Evolutionary conservation across 1,284 basidiomycete genomes (phyloP), one percentile per base, ranked within the genome.

Genomic region (Bondarzewia mesenterica): DNA sequence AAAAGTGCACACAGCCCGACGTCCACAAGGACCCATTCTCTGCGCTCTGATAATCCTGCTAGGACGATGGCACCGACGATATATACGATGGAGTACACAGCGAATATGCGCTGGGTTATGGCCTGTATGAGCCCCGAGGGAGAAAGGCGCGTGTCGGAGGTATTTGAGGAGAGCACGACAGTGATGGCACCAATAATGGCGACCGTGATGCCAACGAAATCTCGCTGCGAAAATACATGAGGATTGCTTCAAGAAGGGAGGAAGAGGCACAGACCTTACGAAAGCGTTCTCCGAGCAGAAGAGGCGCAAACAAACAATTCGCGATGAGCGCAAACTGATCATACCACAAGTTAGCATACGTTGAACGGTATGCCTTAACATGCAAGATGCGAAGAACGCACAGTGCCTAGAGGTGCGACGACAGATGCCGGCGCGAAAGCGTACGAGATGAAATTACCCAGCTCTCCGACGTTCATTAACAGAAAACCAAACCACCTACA

Each of bases 361-460:
- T 20, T n/a, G 41, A 41, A 22, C 42, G 29, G 44, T 44, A n/a
- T n/a, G n/a, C n/a, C n/a, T n/a, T 47, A 40, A 38, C 29, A 36
- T 15, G 18, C 15, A 35, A 46, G 45, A 36, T 23, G 45, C 25
- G 40, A 42, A 44, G 21, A 7, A 71, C 83, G 70, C 58, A 93
- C 91, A 26, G 91, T 94, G 26, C 94, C 93, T 6, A 98, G 74
- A 16, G 94, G 95, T 1, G 95, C 94, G n/a, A 98, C 93, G 12
- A 97, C 73, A 18, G 87, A 91, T 7, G 94, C 93, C 3, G 95
- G 94, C 5, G 94, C 85, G 54, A 85, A 89, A 1, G 80, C 88
- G 56, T 92, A 97, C 1, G 89, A 88, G 48, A 93, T 78, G 54
- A 97, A 97, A 62, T 97, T 97, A 12, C 91, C 90, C 21, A 82